A percentile compares a stretch with the other conserved stretches of the same genome.
These are phyloP conservation scores for Pleurotus cornucopiae DNA, from an alignment of 768 basidiomycete species.

Conservation along the genomic window DNA sequence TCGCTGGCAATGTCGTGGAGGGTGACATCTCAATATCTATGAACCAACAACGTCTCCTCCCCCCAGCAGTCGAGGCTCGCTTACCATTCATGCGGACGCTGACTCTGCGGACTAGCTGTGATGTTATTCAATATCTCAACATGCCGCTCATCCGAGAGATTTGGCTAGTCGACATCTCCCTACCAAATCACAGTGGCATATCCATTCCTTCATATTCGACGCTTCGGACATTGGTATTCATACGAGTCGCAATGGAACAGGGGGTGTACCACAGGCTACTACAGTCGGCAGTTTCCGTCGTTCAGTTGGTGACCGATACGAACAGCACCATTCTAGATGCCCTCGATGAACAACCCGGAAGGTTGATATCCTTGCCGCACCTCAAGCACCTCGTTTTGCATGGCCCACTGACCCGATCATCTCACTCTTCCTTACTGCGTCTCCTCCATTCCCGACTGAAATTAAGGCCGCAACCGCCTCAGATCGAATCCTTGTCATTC, in stretches of 20 bases:
- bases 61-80: neutral
- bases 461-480: too few species aligned
- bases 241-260: neutral
- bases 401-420: neutral
- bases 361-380: neutral
- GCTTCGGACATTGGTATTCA: neutral
- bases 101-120: neutral
- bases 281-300: neutral
- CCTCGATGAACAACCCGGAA: neutral
- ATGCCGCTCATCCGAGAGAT: constrained; percentile 3
- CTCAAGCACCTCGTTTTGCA: neutral
- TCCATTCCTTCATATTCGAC: neutral
- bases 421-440: neutral
- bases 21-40: neutral
- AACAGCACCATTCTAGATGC: neutral
- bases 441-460: too few species aligned
- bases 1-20: neutral
- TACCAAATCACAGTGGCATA: neutral
- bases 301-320: neutral
- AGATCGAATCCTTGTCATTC: too few species aligned
- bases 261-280: neutral
- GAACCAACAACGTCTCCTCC: neutral
- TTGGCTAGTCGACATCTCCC: neutral
- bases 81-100: neutral
- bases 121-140: neutral